Percentiles rank a stretch among this genome's conserved stretches.
These are phyloP conservation scores for Cryptosporidium tyzzeri DNA, from an alignment of 169 alveolate species.

Conservation along the genomic window DNA sequence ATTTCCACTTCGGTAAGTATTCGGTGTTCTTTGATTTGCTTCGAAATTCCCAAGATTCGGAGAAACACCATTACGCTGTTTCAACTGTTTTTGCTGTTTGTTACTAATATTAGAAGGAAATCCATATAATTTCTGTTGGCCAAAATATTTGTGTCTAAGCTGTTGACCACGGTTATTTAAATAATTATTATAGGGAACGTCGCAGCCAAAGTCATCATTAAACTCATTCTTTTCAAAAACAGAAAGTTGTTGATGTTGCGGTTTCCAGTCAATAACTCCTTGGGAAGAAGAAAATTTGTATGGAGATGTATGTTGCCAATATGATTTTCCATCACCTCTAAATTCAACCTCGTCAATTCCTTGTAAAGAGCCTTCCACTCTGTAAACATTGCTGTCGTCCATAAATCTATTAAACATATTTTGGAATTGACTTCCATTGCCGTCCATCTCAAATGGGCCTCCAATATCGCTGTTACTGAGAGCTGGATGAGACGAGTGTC, in stretches of 20 bases:
- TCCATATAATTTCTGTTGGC: slow-evolving; percentile 22
- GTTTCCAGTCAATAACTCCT: slow-evolving; percentile 36
- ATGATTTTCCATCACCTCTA: slow-evolving; percentile 27
- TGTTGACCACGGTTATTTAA: slow-evolving; percentile 22
- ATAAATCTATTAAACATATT: slow-evolving; percentile 13
- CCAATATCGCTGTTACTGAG: slow-evolving; percentile 4
- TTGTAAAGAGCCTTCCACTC: slow-evolving; percentile 15
- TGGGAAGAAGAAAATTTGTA: background rate
- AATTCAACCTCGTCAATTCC: slow-evolving; percentile 27
- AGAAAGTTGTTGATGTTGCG: slow-evolving; percentile 16
- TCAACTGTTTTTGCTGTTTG: slow-evolving; percentile 39
- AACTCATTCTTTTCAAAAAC: slow-evolving; percentile 12
- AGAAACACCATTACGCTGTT: slow-evolving; percentile 34
- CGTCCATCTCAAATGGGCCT: slow-evolving; percentile 17
- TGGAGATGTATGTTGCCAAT: slow-evolving; percentile 6
- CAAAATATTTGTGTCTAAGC: slow-evolving; percentile 42
- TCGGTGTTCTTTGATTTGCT: background rate
- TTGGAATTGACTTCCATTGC: slow-evolving; percentile 14
- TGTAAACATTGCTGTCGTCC: slow-evolving; percentile 5
- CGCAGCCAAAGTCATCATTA: slow-evolving; percentile 44
- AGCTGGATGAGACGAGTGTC: slow-evolving; percentile 7
- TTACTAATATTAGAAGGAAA: slow-evolving; percentile 18
- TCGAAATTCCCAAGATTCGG: slow-evolving; percentile 23
- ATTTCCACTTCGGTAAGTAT: slow-evolving; percentile 15
- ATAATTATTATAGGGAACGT: slow-evolving; percentile 12